These are phyloP conservation scores for Podila epicladia DNA, from an alignment of 192 early-diverging fungal species.

Conservation along the genomic window DNA sequence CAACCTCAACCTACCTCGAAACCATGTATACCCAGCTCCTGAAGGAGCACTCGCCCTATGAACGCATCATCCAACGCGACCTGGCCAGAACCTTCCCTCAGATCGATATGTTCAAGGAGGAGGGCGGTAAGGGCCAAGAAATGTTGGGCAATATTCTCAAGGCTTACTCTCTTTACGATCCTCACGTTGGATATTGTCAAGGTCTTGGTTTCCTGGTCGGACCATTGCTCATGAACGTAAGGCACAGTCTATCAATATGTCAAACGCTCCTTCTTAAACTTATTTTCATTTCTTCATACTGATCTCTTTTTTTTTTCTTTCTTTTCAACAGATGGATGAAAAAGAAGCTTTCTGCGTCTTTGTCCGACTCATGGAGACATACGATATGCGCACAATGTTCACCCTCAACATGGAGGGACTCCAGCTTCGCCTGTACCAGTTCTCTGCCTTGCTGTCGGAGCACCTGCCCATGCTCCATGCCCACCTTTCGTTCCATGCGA, in stretches of 20 bases:
- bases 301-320: not conserved
- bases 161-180: conserved; percentile 95
- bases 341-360: conserved; percentile 94
- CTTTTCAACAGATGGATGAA: conserved; percentile 83
- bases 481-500: conserved; percentile 78
- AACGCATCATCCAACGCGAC: conserved; percentile 94
- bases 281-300: not conserved
- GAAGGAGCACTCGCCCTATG: conserved; percentile 79
- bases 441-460: conserved; percentile 79
- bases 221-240: conserved; percentile 90
- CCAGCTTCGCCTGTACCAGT: conserved; percentile 90
- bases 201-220: conserved; percentile 96
- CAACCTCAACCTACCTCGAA: conserved; percentile 83
- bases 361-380: conserved; percentile 94
- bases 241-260: not conserved
- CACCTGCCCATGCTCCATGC: conserved; percentile 78
- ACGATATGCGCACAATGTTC: conserved; percentile 92
- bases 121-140: conserved; percentile 87
- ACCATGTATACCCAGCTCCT: conserved; percentile 84
- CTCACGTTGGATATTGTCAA: conserved; percentile 98
- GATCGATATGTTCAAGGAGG: conserved; percentile 85
- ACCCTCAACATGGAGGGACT: conserved; percentile 95
- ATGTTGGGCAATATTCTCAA: conserved; percentile 88
- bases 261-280: not conserved
- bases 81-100: conserved; percentile 93